These are phyloP conservation scores for Erigeron philadelphicus DNA, from an alignment of 140 eudicot species.

Conservation along the genomic window DNA sequence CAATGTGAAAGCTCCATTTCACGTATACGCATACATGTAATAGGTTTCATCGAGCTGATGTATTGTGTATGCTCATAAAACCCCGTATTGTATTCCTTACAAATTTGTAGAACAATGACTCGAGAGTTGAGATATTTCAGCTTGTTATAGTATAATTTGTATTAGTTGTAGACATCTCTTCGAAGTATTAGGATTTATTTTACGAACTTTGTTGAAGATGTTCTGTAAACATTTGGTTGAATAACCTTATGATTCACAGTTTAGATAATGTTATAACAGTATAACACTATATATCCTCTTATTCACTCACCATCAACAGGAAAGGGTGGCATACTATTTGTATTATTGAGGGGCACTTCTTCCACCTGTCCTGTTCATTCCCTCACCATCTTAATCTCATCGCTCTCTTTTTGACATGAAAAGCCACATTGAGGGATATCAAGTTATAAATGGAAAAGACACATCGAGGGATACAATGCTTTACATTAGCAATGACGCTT, in stretches of 20 bases:
- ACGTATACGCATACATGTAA: conserved; percentile 12
- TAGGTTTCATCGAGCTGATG: conserved; percentile 9
- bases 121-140: neutral
- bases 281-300: too few species aligned
- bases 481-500: too few species aligned
- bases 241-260: neutral
- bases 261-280: neutral
- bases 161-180: conserved; percentile 6
- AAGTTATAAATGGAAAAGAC: too few species aligned
- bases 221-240: neutral
- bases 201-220: neutral
- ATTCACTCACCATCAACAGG: neutral
- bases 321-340: too few species aligned
- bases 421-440: too few species aligned
- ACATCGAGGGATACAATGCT: too few species aligned
- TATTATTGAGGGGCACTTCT: too few species aligned
- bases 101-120: neutral
- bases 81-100: neutral
- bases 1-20: conserved; percentile 20
- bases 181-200: neutral
- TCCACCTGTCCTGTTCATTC: too few species aligned
- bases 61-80: conserved; percentile 6
- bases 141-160: neutral
- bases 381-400: neutral
- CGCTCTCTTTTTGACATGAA: neutral